A percentile compares a stretch with the other conserved stretches of the same genome.
Conservation (phyloP, 2,329 filamentous ascomycete species). For the Aspergillaceae sp. region DNA sequence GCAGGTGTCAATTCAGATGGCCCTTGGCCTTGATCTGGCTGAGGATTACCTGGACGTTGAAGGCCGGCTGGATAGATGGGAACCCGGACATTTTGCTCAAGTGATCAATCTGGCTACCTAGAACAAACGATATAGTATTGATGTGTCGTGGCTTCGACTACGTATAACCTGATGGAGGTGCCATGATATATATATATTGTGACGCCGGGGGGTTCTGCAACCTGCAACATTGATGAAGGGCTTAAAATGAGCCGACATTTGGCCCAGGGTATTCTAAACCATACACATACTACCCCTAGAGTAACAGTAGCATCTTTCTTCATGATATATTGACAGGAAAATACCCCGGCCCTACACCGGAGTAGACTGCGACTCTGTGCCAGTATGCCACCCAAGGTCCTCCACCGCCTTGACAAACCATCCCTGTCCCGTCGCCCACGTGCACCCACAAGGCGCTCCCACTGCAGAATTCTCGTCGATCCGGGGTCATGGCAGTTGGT, state of each 20-base stretch:
- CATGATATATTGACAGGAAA: not conserved
- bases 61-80: slow-evolving; percentile 32
- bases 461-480: not conserved
- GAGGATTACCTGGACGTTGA: slow-evolving; percentile 28
- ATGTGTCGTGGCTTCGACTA: too few relatives aligned
- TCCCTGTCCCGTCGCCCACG: not conserved
- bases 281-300: too few relatives aligned
- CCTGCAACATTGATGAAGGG: too few relatives aligned
- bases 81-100: slow-evolving; percentile 27
- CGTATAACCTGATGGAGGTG: too few relatives aligned
- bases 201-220: too few relatives aligned
- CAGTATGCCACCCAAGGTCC: not conserved
- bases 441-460: not conserved
- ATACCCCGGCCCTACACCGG: too few relatives aligned
- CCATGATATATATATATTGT: too few relatives aligned
- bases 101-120: too few relatives aligned
- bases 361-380: too few relatives aligned
- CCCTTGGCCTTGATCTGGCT: not conserved
- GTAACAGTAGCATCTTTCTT: not conserved
- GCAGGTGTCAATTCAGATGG: not conserved
- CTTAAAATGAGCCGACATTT: too few relatives aligned
- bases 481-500: not conserved
- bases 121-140: too few relatives aligned
- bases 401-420: not conserved
- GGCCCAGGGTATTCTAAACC: too few relatives aligned